Evolutionary conservation across 2,329 filamentous ascomycete species (phyloP).

Genomic region (Penicillium brevicompactum): DNA sequence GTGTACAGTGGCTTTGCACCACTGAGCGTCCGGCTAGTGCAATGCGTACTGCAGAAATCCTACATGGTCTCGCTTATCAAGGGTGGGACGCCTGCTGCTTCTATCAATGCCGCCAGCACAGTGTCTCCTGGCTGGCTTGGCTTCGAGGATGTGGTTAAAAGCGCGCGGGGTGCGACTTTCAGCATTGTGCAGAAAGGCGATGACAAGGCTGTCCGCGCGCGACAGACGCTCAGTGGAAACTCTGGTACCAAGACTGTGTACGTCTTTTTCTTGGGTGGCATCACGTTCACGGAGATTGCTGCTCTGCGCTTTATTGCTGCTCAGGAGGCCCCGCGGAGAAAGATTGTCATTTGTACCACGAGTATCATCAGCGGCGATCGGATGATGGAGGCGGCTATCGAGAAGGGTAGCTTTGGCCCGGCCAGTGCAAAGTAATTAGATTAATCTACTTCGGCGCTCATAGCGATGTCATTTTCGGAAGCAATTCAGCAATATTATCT

Average conservation of each 20-base stretch:
- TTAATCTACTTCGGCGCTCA: neutral
- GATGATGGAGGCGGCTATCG: slow-evolving; percentile 84
- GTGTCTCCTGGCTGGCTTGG: slow-evolving; percentile 83
- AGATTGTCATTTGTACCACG: slow-evolving; percentile 90
- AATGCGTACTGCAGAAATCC: slow-evolving; percentile 89
- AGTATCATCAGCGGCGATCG: slow-evolving; percentile 85
- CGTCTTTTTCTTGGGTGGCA: slow-evolving; percentile 96
- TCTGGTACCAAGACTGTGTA: slow-evolving; percentile 81
- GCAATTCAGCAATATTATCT: neutral
- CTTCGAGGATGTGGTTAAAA: slow-evolving; percentile 89
- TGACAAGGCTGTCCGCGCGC: slow-evolving; percentile 86
- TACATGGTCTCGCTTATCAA: slow-evolving; percentile 72
- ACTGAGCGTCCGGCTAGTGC: slow-evolving; percentile 84
- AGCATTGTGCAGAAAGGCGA: slow-evolving; percentile 90
- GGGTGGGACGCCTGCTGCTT: slow-evolving; percentile 58
- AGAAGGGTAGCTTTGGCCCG: slow-evolving; percentile 63
- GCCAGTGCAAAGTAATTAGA: slow-evolving; percentile 32
- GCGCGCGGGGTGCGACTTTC: slow-evolving; percentile 84
- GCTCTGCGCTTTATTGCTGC: slow-evolving; percentile 86
- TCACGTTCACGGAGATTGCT: slow-evolving; percentile 95
- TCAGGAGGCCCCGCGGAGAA: slow-evolving; percentile 77
- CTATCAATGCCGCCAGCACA: slow-evolving; percentile 54
- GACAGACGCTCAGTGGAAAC: slow-evolving; percentile 76
- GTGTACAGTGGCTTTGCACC: slow-evolving; percentile 97
- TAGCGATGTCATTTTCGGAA: slow-evolving; percentile 1